A percentile compares a stretch with the other conserved stretches of the same genome.
Conservation (phyloP, 768 basidiomycete genomes). For the Hebeloma cylindrosporum region DNA sequence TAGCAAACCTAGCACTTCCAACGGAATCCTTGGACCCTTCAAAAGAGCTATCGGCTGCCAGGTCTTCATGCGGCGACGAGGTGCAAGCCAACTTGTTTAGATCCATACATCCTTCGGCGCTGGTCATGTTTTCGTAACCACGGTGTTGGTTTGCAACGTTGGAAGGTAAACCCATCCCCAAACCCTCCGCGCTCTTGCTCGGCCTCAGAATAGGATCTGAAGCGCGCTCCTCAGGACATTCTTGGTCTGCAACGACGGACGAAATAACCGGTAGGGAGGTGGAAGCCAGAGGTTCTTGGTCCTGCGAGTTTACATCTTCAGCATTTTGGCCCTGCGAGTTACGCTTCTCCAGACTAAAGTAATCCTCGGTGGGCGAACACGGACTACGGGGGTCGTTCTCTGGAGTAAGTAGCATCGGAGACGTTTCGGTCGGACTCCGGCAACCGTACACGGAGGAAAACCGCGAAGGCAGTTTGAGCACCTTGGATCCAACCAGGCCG, state of each 20-base stretch:
- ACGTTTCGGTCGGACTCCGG: neutral
- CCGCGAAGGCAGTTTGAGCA: no score
- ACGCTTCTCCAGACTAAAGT: slow-evolving; percentile 4
- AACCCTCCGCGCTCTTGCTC: slow-evolving; percentile 9
- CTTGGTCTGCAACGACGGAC: no score
- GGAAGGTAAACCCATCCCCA: slow-evolving; percentile 21
- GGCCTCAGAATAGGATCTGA: neutral
- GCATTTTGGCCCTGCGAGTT: neutral
- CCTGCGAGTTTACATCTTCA: neutral
- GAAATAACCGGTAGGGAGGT: neutral
- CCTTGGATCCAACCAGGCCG: no score
- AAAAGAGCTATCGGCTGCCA: no score
- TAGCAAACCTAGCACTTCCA: slow-evolving; percentile 13
- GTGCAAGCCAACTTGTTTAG: slow-evolving; percentile 1
- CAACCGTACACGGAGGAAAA: neutral
- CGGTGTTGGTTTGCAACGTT: slow-evolving; percentile 11
- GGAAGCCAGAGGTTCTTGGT: no score
- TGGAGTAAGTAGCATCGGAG: neutral
- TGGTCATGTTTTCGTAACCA: no score
- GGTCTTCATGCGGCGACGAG: slow-evolving; percentile 4
- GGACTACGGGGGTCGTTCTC: slow-evolving; percentile 17
- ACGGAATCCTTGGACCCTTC: slow-evolving; percentile 4
- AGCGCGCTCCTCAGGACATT: no score
- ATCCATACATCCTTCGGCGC: slow-evolving; percentile 5
- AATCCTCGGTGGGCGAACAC: slow-evolving; percentile 6